phyloP scores from a whole-genome alignment of 805 yeast genomes.

The Candida railenensis region DNA sequence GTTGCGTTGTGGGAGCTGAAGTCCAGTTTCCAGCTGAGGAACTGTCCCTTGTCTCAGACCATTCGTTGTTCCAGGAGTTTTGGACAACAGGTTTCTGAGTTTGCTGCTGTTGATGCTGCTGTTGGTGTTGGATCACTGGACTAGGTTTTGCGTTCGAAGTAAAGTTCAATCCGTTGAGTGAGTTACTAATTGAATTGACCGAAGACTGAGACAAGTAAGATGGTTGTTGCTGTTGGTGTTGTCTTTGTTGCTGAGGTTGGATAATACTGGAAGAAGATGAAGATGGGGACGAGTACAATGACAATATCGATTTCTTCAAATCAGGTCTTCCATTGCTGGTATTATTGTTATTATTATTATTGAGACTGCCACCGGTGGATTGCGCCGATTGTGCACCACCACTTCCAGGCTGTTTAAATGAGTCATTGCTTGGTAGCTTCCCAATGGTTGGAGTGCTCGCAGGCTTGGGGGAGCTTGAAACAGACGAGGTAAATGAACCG shows the following conservation, averaged over 20 bases:
- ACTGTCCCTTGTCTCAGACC: conserved; percentile 29
- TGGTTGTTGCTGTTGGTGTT: background rate
- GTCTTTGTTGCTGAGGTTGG: conserved; percentile 16
- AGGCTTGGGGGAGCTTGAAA: conserved; percentile 16
- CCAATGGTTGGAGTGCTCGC: conserved; percentile 3
- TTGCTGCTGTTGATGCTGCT: conserved; percentile 5
- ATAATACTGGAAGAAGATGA: conserved; percentile 45
- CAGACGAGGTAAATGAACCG: conserved; percentile 36
- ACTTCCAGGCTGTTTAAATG: background rate
- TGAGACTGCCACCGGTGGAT: conserved; percentile 33
- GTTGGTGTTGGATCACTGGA: conserved; percentile 6
- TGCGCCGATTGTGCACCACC: conserved; percentile 36
- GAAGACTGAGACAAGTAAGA: background rate
- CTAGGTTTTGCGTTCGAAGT: conserved; percentile 2
- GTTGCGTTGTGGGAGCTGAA: conserved; percentile 3
- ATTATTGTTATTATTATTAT: too few relatives aligned
- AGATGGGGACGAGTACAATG: conserved; percentile 68
- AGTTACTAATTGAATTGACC: conserved; percentile 17
- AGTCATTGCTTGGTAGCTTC: conserved; percentile 2
- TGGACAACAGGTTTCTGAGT: too few relatives aligned
- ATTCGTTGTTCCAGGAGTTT: conserved; percentile 30
- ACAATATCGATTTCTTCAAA: conserved; percentile 85
- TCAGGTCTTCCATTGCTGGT: conserved; percentile 58
- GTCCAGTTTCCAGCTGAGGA: conserved; percentile 3
- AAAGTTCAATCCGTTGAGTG: conserved; percentile 20